Conservation (phyloP, 108 stramenopile species). For the Thalassiosira profunda region DNA sequence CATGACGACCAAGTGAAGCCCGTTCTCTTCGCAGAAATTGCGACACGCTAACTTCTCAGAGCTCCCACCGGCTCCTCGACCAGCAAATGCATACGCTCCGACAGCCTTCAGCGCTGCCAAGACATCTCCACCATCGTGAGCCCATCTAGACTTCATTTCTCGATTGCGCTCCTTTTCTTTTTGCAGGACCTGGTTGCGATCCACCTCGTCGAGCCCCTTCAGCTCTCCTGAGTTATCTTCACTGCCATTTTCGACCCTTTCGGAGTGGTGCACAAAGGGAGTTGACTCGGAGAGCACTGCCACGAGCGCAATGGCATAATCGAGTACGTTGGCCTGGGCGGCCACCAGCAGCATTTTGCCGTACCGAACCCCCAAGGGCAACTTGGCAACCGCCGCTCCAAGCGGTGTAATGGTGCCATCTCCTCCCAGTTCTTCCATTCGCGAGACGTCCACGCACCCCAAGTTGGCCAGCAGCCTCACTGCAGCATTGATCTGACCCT, state of each 20-base stretch:
- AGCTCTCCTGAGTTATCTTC: constrained; percentile 34
- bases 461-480: constrained; percentile 76
- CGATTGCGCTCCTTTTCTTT: constrained; percentile 28
- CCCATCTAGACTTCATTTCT: constrained; percentile 64
- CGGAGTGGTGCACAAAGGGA: constrained; percentile 62
- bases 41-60: constrained; percentile 70
- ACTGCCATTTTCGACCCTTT: constrained; percentile 30
- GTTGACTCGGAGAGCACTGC: constrained; percentile 78
- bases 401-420: constrained; percentile 83
- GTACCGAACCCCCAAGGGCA: constrained; percentile 89
- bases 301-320: constrained; percentile 84
- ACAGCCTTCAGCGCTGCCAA: constrained; percentile 79
- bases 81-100: constrained; percentile 87
- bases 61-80: no score
- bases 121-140: constrained; percentile 80
- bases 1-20: constrained; percentile 79
- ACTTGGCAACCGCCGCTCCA: constrained; percentile 76
- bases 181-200: constrained; percentile 44
- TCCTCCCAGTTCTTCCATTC: constrained; percentile 68
- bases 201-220: constrained; percentile 59
- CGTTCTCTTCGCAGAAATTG: constrained; percentile 88
- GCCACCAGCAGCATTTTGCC: constrained; percentile 91
- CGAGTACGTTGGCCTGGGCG: constrained; percentile 85
- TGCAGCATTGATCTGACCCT: constrained; percentile 73
- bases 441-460: constrained; percentile 78